Base-by-base conservation (phyloP, 306 rosid genomes). In the Geum urbanum region DNA sequence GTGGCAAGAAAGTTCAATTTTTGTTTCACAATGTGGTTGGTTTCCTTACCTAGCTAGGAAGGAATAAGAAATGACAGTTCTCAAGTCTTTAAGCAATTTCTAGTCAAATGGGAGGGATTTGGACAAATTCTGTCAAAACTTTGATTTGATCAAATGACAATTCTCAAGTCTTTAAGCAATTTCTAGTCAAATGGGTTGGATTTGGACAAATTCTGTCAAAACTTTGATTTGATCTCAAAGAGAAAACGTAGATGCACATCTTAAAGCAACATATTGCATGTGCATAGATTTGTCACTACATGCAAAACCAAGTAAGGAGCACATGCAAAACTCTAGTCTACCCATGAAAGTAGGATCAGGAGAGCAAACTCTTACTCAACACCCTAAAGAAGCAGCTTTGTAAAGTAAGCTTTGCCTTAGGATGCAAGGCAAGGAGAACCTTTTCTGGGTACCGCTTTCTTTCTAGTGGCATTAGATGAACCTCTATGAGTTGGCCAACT, bases 321-420 rank as follows among this genome's bases (percentile, higher is more conserved):
- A 57, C 72, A 68, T 37, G 61, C 72, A 52, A 5, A 14, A 20
- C 50, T 7, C 9, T 13, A 27, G 16, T 22, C 2, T 24, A 37
- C 18, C 76, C 76, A 19, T 52, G 52, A 20, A 54, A 60, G 52
- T 32, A 37, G 76, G 62, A 50, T 39, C 24, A 5, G 13, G 9
- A 13, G 43, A 41, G 62, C 16, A 56, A 56, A 24, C 61, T 56
- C 35, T 16, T 56, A 35, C 61, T 56, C 20, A 20, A 14, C 35
- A 22, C 59, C 15, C 20, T 54, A 19, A 14, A 9, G 9, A 20
- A 20, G 62, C 9, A 5, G 4, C n/a, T 56, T 56, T 11, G n/a
- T 12, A 40, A 16, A 37, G 22, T 12, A 50, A 67, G 46, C 16
- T 16, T 49, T 49, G 6, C 13, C 47, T 24, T 56, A 24, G 40